Evolutionary conservation across 768 basidiomycete genomes (phyloP).

Genomic region (Pleurotus eryngii): DNA sequence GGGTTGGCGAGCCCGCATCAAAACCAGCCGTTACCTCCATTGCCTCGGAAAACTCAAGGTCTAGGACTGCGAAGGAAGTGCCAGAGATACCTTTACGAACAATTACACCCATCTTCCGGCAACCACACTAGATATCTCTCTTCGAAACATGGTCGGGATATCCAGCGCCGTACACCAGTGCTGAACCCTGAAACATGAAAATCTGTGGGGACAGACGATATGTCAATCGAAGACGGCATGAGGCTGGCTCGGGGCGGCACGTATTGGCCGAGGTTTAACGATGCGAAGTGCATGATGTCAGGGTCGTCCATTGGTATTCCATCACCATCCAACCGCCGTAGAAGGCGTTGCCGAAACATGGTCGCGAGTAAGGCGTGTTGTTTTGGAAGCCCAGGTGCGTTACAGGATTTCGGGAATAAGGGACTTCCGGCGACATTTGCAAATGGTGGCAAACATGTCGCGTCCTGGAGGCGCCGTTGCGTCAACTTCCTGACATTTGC

Average conservation of each 20-base stretch:
- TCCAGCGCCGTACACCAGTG: slow-evolving; percentile 65
- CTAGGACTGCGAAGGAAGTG: slow-evolving; percentile 57
- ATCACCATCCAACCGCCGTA: slow-evolving; percentile 31
- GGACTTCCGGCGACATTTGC: slow-evolving; percentile 31
- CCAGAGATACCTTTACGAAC: slow-evolving; percentile 42
- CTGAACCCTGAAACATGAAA: slow-evolving; percentile 35
- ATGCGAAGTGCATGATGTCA: slow-evolving; percentile 16
- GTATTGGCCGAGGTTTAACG: background rate
- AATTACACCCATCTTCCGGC: slow-evolving; percentile 31
- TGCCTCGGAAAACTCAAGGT: slow-evolving; percentile 68
- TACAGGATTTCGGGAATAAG: slow-evolving; percentile 58
- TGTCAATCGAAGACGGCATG: background rate
- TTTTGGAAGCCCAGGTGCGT: slow-evolving; percentile 33
- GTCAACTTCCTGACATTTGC: slow-evolving; percentile 41
- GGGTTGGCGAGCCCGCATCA: slow-evolving; percentile 26
- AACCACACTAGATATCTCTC: slow-evolving; percentile 61
- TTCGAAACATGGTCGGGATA: slow-evolving; percentile 72
- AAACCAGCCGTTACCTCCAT: slow-evolving; percentile 63
- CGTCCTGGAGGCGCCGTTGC: slow-evolving; percentile 41
- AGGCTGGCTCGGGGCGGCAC: background rate
- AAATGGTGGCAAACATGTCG: slow-evolving; percentile 47
- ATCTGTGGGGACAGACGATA: background rate
- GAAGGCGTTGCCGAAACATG: slow-evolving; percentile 50
- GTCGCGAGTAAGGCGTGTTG: slow-evolving; percentile 38
- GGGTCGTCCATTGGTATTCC: slow-evolving; percentile 3